Base-by-base conservation (phyloP, 768 basidiomycete genomes). In the Hysterangium stoloniferum region DNA sequence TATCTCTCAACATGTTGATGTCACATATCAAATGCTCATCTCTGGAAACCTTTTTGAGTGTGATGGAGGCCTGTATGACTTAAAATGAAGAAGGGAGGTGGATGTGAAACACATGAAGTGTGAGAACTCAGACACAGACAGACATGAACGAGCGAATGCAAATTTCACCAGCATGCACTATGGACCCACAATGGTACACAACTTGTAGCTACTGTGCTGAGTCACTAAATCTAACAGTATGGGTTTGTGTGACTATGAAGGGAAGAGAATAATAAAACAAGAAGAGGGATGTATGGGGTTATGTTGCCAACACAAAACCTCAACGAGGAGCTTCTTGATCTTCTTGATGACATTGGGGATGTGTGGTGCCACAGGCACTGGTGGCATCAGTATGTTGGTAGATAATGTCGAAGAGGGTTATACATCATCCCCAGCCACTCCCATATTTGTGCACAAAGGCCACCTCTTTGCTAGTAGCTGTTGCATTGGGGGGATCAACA, bases 281-380 rank as follows among this genome's bases (percentile, higher is more conserved):
- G 43, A 34, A 46, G n/a, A n/a, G n/a, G 45, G 34, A 73, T 88
- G 55, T 62, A 93, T 92, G 8, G 91, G 91, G 59, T 96, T 97
- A 61, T 96, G 94, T 58, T 86, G 83, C 1, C 82, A 68, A 62
- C 94, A 97, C 4, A 93, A 64, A 12, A 91, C 71, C 56, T 88
- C 80, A 4, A 89, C 76, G 57, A 82, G 82, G 6, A 74, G 62
- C 66, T 91, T 91, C 70, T 71, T 82, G 61, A 92, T 79, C 25
- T 75, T 68, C 65, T 83, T 87, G 54, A 87, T 65, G 15, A 82
- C 66, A 6, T 52, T 57, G 7, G 62, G 59, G 28, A 57, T 61
- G 13, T 27, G 36, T n/a, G n/a, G n/a, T n/a, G n/a, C n/a, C n/a
- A n/a, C n/a, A n/a, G n/a, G n/a, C n/a, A n/a, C n/a, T n/a, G n/a